Base-by-base conservation (phyloP, 306 rosid genomes). In the Quercus dentata region DNA sequence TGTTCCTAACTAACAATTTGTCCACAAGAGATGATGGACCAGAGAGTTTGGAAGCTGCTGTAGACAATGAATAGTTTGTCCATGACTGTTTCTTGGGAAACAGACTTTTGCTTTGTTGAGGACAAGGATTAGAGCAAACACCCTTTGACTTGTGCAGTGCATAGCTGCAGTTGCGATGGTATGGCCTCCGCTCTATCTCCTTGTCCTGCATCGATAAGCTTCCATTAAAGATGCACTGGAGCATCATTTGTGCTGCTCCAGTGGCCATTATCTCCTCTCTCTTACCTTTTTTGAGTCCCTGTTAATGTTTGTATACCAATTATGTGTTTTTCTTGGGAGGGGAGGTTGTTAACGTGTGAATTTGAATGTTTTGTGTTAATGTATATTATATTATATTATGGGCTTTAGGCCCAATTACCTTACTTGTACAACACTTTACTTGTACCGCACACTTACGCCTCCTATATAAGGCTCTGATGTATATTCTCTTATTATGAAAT, bases 91-190 rank as follows among this genome's bases (percentile, higher is more conserved):
- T 30, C 70, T 15, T 64, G 11, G 21, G 70, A 17, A 64, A 64
- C 3, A 20, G 8, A 27, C 88, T 19, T 20, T 7, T 68, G 30
- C 64, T 80, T 15, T 81, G 83, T 0, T 46, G 82, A 83, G 84
- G 55, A 57, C 84, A 83, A 0, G 79, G 57, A 1, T 61, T 56
- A 35, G 77, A 75, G 70, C 81, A 73, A 27, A 28, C 44, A 13
- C 23, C 80, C 62, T 83, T 88, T 44, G 63, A 59, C 27, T 81
- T 87, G 76, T 92, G 97, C 59, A 94, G 77, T 21, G 91, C 90
- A 67, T 97, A 94, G 11, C 89, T 84, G 75, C 98, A 94, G 56
- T 94, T 90, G 38, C 91, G 91, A 68, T 94, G 96, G 85, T 89
- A 92, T 23, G 98, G 98, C 77, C 97, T 88, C 56, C 91, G 11